Conservation (phyloP, 768 basidiomycete species). For the Agaricus sinodeliciosus region DNA sequence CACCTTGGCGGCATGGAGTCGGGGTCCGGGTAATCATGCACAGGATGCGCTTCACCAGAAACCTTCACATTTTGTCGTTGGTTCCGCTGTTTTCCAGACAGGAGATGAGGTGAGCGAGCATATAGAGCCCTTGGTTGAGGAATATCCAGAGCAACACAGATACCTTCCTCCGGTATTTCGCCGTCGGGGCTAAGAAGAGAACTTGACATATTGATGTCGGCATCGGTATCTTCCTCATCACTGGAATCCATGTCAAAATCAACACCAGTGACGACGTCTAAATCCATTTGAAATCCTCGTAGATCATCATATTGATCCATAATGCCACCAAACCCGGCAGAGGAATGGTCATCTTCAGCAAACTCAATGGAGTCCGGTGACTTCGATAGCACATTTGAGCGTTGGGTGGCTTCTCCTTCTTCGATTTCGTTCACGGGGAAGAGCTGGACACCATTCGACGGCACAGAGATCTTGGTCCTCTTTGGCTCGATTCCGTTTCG, state of each 20-base stretch:
- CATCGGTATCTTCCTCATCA: slow-evolving; percentile 4
- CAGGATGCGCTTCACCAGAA: not conserved
- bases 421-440: slow-evolving; percentile 37
- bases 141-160: slow-evolving; percentile 7
- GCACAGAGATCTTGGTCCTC: not conserved
- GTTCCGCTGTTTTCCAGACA: not conserved
- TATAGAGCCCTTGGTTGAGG: slow-evolving; percentile 1
- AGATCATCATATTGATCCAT: slow-evolving; percentile 9
- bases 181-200: not conserved
- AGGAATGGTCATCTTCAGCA: slow-evolving; percentile 14
- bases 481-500: slow-evolving; percentile 8
- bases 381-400: not conserved
- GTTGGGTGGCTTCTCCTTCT: slow-evolving; percentile 17
- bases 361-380: slow-evolving; percentile 7
- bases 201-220: not conserved
- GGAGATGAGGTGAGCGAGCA: not conserved
- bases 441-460: slow-evolving; percentile 13
- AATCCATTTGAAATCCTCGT: slow-evolving; percentile 11
- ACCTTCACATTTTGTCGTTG: not conserved
- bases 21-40: slow-evolving; percentile 3
- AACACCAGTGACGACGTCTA: slow-evolving; percentile 4
- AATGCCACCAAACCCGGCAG: slow-evolving; percentile 1
- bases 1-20: not conserved
- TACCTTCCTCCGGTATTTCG: slow-evolving; percentile 4
- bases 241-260: slow-evolving; percentile 9